These are phyloP conservation scores for Triangularia verruculosa DNA, from an alignment of 2,329 filamentous ascomycete species.

Conservation along the genomic window DNA sequence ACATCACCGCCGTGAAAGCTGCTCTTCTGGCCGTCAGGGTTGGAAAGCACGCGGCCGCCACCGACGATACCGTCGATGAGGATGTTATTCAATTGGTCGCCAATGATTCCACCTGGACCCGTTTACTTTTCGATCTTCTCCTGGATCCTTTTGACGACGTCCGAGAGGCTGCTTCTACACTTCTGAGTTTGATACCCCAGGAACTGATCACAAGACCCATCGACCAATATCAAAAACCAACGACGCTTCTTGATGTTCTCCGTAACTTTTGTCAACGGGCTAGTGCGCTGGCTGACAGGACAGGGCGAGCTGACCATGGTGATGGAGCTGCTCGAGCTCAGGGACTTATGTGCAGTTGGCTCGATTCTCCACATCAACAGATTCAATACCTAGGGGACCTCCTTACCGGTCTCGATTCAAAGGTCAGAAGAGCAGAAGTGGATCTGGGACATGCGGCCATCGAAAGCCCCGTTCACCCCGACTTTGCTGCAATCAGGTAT, in stretches of 20 bases:
- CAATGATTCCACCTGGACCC: slow-evolving; percentile 49
- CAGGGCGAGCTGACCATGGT: slow-evolving; percentile 84
- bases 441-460: slow-evolving; percentile 66
- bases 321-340: slow-evolving; percentile 82
- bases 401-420: slow-evolving; percentile 60
- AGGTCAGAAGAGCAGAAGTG: slow-evolving; percentile 58
- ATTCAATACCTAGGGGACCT: slow-evolving; percentile 55
- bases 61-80: slow-evolving; percentile 28
- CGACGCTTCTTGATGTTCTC: slow-evolving; percentile 37
- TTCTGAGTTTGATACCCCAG: slow-evolving; percentile 50
- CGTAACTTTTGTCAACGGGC: slow-evolving; percentile 49
- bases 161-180: slow-evolving; percentile 53
- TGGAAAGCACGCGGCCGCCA: slow-evolving; percentile 50
- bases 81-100: slow-evolving; percentile 31
- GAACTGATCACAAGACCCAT: slow-evolving; percentile 32
- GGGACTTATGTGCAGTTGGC: slow-evolving; percentile 64
- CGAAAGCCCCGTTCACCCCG: slow-evolving; percentile 65
- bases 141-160: slow-evolving; percentile 94
- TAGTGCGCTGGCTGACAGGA: slow-evolving; percentile 60
- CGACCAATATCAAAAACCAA: slow-evolving; percentile 11
- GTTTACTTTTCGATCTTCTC: slow-evolving; percentile 72
- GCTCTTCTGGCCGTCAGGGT: slow-evolving; percentile 65
- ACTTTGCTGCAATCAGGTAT: slow-evolving; percentile 64
- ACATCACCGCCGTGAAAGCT: slow-evolving; percentile 75
- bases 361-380: slow-evolving; percentile 41